These are phyloP conservation scores for Penicillium longicatenatum DNA, from an alignment of 495 filamentous ascomycete species.

Conservation along the genomic window DNA sequence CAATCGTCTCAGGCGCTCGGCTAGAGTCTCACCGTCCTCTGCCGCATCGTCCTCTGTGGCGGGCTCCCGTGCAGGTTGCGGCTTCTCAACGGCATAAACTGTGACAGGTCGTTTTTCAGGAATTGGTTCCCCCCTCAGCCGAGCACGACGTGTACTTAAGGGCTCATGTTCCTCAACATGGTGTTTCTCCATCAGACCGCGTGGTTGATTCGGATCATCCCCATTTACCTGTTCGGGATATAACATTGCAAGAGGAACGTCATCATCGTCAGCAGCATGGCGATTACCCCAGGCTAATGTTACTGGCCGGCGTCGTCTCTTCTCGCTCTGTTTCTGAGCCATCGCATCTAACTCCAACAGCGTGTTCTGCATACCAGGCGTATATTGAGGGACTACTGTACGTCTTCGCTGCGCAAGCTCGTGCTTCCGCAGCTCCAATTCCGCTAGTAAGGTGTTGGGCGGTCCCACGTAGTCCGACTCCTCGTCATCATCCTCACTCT, in stretches of 20 bases:
- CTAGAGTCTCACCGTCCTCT: slow-evolving; percentile 77
- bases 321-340: slow-evolving; percentile 78
- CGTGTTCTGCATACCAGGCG: slow-evolving; percentile 79
- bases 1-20: slow-evolving; percentile 69
- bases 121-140: slow-evolving; percentile 63
- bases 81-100: slow-evolving; percentile 34
- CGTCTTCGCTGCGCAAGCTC: slow-evolving; percentile 76
- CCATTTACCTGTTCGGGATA: slow-evolving; percentile 62
- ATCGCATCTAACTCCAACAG: slow-evolving; percentile 89
- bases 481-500: neutral
- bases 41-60: slow-evolving; percentile 41
- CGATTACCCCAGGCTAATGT: slow-evolving; percentile 90
- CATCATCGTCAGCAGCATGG: slow-evolving; percentile 62
- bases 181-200: slow-evolving; percentile 82
- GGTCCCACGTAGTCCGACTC: slow-evolving; percentile 59
- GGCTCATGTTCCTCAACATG: slow-evolving; percentile 92
- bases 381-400: slow-evolving; percentile 61
- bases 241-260: slow-evolving; percentile 83
- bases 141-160: slow-evolving; percentile 73
- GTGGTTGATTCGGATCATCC: slow-evolving; percentile 63
- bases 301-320: slow-evolving; percentile 71
- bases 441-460: slow-evolving; percentile 89
- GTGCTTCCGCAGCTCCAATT: slow-evolving; percentile 85
- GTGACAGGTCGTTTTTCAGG: slow-evolving; percentile 40
- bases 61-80: slow-evolving; percentile 8